Percentiles rank a stretch among this genome's conserved stretches.
These are phyloP conservation scores for Tephrocybe sp. DNA, from an alignment of 768 basidiomycete species.

Conservation along the genomic window DNA sequence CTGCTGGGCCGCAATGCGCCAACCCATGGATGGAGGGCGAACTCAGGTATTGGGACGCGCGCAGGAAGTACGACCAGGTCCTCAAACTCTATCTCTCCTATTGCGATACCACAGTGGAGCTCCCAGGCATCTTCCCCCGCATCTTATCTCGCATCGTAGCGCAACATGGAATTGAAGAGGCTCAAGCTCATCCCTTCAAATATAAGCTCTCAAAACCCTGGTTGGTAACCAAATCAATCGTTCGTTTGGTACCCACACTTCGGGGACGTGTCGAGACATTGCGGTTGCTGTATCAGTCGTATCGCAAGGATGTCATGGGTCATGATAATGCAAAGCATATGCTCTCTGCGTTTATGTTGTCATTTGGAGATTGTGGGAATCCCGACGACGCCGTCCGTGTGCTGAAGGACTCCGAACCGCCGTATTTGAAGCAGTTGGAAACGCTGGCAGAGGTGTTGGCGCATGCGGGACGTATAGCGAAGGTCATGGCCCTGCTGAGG, in stretches of 20 bases:
- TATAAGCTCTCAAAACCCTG: slow-evolving; percentile 5
- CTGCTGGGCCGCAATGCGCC: not conserved
- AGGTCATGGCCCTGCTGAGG: slow-evolving; percentile 14
- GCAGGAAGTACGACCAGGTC: slow-evolving; percentile 9
- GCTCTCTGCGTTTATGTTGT: slow-evolving; percentile 13
- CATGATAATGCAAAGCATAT: slow-evolving; percentile 2
- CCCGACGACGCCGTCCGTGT: slow-evolving; percentile 13
- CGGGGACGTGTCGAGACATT: slow-evolving; percentile 9
- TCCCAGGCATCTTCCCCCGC: slow-evolving; percentile 6
- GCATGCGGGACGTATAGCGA: slow-evolving; percentile 9
- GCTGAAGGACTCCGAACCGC: slow-evolving; percentile 5
- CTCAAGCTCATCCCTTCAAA: not conserved
- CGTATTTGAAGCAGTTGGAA: slow-evolving; percentile 10
- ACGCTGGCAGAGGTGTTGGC: slow-evolving; percentile 16
- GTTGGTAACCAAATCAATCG: slow-evolving; percentile 15
- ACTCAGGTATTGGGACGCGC: slow-evolving; percentile 4
- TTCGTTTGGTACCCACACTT: slow-evolving; percentile 9
- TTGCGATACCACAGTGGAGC: not conserved
- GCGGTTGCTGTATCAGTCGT: slow-evolving; percentile 11
- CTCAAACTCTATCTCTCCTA: slow-evolving; percentile 9
- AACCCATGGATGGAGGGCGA: slow-evolving; percentile 13
- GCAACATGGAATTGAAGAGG: not conserved
- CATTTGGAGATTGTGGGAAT: slow-evolving; percentile 14
- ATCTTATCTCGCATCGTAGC: not conserved
- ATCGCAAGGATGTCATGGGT: not conserved